Base-by-base conservation (phyloP, 495 filamentous ascomycete genomes). In the Daldinia loculata region DNA sequence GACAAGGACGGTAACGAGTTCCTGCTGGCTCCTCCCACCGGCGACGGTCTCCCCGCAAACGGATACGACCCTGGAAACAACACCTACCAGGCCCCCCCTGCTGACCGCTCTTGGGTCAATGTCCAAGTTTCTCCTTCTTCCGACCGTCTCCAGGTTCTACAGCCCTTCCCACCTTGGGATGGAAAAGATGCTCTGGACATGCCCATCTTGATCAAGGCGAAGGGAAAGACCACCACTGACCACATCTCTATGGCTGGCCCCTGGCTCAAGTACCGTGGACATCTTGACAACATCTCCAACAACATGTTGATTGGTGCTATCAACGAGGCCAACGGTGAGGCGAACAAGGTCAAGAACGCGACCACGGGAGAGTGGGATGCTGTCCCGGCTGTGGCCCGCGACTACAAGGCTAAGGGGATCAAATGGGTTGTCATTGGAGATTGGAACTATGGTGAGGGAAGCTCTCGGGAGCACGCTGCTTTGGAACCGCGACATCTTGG, bases 201-300 rank as follows among this genome's bases (percentile, higher is more conserved):
- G 75, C 95, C 96, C 51, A 97, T 99, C 80, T 86, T 99, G 70
- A 99, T 99, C 88, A 99, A 99, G 90, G 88, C 90, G 69, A 83
- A 97, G 84, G 95, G 95, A 80, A 99, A 99, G 90, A 98, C 96
- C 69, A 99, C 95, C 65, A 99, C 95, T 71, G 95, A 99, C 77
- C 96, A 98, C 86, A 99, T 99, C 83, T 98, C 96, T 66, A 98
- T 95, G 93, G 95, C 95, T 77, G 95, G 95, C 71, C 95, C 95
- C 52, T 99, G 95, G 95, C 88, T 99, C 82, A 99, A 99, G 88
- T 99, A 99, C 89, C 93, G 96, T 88, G 95, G 95, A 55, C 95
- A 99, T 81, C 88, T 99, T 79, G 96, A 99, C 88, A 99, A 99
- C 88, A 98, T 99, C 86, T 98, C 96, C 77, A 98, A 98, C 90